Percentiles rank a stretch among this genome's conserved stretches.
phyloP scores from a whole-genome alignment of 2,329 filamentous ascomycete genomes.

The Neofusicoccum cordaticola region DNA sequence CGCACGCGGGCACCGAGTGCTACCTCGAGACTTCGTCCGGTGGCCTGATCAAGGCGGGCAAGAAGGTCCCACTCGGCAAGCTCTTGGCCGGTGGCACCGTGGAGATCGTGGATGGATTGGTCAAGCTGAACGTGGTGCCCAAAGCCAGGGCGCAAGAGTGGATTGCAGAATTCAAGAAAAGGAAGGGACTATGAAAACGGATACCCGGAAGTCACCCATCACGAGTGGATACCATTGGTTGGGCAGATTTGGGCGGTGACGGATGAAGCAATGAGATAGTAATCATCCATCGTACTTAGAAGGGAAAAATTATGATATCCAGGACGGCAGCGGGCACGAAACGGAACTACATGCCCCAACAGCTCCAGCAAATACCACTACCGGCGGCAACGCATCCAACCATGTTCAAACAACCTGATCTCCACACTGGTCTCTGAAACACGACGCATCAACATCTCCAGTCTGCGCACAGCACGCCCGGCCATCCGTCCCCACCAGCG shows the following conservation, averaged over 20 bases:
- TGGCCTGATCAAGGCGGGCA: slow-evolving; percentile 84
- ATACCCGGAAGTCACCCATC: not conserved
- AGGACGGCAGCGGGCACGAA: not conserved
- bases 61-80: slow-evolving; percentile 74
- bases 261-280: not conserved
- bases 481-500: not conserved
- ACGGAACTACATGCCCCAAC: not conserved
- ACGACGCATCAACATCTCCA: not conserved
- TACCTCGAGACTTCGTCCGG: slow-evolving; percentile 82
- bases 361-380: not conserved
- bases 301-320: not conserved
- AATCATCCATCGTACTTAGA: not conserved
- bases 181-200: slow-evolving; percentile 46
- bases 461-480: not conserved
- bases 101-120: slow-evolving; percentile 82
- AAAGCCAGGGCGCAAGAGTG: slow-evolving; percentile 67
- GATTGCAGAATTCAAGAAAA: slow-evolving; percentile 79
- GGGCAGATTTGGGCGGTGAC: not conserved
- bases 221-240: not conserved
- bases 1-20: slow-evolving; percentile 62
- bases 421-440: slow-evolving; percentile 2
- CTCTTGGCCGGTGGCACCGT: slow-evolving; percentile 73
- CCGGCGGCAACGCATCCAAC: slow-evolving; percentile 1
- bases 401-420: not conserved
- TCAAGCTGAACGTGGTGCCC: slow-evolving; percentile 80